These are phyloP conservation scores for Paecilomyces dactylethromorphus DNA, from an alignment of 2,329 filamentous ascomycete species.

Conservation along the genomic window DNA sequence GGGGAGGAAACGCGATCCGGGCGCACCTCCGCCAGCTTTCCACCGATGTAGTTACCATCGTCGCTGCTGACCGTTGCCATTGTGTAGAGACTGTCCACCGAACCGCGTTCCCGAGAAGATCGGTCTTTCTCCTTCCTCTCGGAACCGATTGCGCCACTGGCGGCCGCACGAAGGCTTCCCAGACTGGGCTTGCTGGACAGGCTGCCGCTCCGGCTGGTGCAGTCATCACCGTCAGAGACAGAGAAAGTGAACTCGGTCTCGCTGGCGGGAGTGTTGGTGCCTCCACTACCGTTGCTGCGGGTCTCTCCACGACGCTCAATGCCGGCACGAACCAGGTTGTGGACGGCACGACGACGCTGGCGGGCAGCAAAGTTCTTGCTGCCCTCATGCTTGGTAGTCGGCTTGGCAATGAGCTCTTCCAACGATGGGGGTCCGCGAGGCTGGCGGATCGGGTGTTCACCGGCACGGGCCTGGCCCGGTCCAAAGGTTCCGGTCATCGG, in stretches of 20 bases:
- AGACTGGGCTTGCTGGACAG: constrained; percentile 69
- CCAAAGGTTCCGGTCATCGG: constrained; percentile 81
- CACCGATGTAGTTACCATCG: constrained; percentile 49
- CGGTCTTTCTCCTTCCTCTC: constrained; percentile 68
- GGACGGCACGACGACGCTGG: constrained; percentile 83
- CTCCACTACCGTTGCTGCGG: constrained; percentile 59
- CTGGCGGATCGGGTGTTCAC: constrained; percentile 89
- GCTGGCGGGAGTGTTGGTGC: constrained; percentile 83
- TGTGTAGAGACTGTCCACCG: constrained; percentile 47
- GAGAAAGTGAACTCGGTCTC: constrained; percentile 67
- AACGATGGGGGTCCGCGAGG: constrained; percentile 85
- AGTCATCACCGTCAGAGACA: constrained; percentile 64
- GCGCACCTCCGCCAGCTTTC: constrained; percentile 48
- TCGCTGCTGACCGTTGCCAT: constrained; percentile 62
- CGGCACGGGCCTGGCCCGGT: constrained; percentile 84
- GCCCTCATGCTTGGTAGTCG: constrained; percentile 86
- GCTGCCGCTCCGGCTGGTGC: constrained; percentile 69
- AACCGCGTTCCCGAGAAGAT: constrained; percentile 49
- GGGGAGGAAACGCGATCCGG: constrained; percentile 29
- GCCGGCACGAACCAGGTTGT: constrained; percentile 85
- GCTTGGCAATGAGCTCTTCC: constrained; percentile 83
- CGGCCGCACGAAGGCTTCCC: constrained; percentile 68
- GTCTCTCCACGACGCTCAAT: constrained; percentile 72
- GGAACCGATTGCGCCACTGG: constrained; percentile 79
- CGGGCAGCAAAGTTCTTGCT: constrained; percentile 96